Base-by-base conservation (phyloP, 2,329 filamentous ascomycete genomes). In the Penicillium sp. region DNA sequence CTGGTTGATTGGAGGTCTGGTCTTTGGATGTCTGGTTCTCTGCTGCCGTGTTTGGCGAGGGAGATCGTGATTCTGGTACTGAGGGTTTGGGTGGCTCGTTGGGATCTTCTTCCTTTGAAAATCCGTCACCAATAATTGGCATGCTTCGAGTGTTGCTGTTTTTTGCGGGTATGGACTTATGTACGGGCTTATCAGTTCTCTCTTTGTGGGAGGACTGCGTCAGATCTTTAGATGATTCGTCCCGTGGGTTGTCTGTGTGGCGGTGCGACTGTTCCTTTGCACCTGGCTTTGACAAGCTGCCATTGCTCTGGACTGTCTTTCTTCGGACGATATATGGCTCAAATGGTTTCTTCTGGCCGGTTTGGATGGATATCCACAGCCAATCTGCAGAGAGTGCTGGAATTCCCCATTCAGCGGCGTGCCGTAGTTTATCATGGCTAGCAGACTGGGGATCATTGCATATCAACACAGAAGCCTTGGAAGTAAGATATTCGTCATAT, bases 331-430 rank as follows among this genome's bases (percentile, higher is more conserved):
- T 54, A 59, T 77, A 80, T 24, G 71, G 65, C 18, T 71, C 66
- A 40, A 76, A 77, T 9, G 74, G 60, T 46, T 77, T 71, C 57
- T 70, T 73, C 44, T 72, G 65, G 24, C 79, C 59, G 37, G 62
- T 65, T 43, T 76, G 74, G 41, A 96, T 82, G 55, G 86, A 93
- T 42, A 84, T 78, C 84, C 87, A 93, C 2, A 98, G 74, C 93
- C 93, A 98, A 18, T 85, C 80, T 14, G 81, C 80, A 6, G 79
- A 79, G 9, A 97, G 86, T n/a, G 91, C 81, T 1, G 89, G 87
- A 9, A 97, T 85, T 4, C 78, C 77, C 76, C 87, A 87, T 57
- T 84, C 77, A 7, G 81, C 66, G 0, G 89, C 89, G 61, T 88
- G 84, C 36, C 85, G 81, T 14, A 93, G 73, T 69, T 98, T 98